A percentile compares a stretch with the other conserved stretches of the same genome.
phyloP scores from a whole-genome alignment of 306 rosid species.

The Cicer pinnatifidum region DNA sequence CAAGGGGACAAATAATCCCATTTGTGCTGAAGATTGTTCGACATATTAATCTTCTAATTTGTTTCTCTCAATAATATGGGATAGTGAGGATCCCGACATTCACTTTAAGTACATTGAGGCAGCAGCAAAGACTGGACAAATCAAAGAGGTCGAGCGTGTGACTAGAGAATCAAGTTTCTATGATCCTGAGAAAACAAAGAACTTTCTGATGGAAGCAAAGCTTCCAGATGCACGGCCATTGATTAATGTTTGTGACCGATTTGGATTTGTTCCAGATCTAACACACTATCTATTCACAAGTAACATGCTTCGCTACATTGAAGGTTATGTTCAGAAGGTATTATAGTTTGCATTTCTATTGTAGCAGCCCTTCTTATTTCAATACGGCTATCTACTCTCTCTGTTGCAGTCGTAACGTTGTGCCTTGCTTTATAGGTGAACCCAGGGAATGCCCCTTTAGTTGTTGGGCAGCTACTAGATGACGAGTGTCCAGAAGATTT shows the following conservation, averaged over 20 bases:
- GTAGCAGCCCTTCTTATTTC: constrained; percentile 8
- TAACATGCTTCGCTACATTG: constrained; percentile 99
- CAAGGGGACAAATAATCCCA: constrained; percentile 15
- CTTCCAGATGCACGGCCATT: constrained; percentile 98
- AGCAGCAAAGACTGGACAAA: constrained; percentile 99
- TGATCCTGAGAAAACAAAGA: constrained; percentile 94
- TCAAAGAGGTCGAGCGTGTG: constrained; percentile 98
- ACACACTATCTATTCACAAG: constrained; percentile 92
- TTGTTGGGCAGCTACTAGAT: constrained; percentile 96
- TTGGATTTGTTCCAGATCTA: constrained; percentile 99
- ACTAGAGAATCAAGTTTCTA: constrained; percentile 98
- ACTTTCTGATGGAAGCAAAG: constrained; percentile 96
- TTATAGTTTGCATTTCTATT: constrained; percentile 20
- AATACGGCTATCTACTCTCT: constrained; percentile 3
- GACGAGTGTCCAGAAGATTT: constrained; percentile 99
- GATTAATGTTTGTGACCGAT: constrained; percentile 97
- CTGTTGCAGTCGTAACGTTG: background rate
- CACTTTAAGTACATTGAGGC: constrained; percentile 99
- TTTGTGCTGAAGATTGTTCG: constrained; percentile 29
- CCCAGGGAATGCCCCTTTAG: constrained; percentile 98
- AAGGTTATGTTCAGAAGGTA: constrained; percentile 99
- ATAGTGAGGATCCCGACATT: constrained; percentile 99
- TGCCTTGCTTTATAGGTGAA: constrained; percentile 69
- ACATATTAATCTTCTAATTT: constrained; percentile 40
- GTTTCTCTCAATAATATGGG: constrained; percentile 40